A percentile compares a stretch with the other conserved stretches of the same genome.
phyloP scores from a whole-genome alignment of 176 grass and related monocot genomes.

The Panicum miliaceum region DNA sequence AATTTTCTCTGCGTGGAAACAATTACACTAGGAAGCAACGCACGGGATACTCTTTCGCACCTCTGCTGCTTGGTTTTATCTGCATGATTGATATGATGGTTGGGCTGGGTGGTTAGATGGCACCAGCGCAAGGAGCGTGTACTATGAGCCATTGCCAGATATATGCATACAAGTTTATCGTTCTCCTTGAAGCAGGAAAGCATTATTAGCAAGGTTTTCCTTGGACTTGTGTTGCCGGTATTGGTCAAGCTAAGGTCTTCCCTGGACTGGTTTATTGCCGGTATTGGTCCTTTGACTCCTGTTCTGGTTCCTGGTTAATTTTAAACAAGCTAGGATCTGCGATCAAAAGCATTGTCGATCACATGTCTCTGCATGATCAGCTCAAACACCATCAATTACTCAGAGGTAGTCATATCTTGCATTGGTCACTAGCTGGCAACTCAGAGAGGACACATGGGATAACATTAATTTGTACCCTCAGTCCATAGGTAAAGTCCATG shows the following conservation, averaged over 20 bases:
- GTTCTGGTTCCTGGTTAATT: background rate
- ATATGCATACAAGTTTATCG: background rate
- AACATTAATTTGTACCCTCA: background rate
- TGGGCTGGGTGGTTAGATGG: background rate
- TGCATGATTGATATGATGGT: background rate
- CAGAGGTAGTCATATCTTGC: background rate
- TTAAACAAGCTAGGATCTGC: background rate
- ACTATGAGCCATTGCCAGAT: background rate
- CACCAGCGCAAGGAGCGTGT: background rate
- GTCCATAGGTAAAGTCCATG: background rate
- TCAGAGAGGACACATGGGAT: background rate
- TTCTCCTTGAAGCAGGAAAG: background rate
- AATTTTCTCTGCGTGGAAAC: background rate
- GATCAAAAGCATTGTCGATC: background rate
- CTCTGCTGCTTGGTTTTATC: no score
- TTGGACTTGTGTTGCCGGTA: background rate
- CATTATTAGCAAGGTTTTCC: background rate
- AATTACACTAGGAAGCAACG: background rate
- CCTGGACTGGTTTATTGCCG: no score
- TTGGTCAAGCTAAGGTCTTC: no score
- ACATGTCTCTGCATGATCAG: background rate
- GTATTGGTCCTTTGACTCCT: background rate
- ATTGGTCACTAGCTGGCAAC: background rate
- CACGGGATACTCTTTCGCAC: background rate
- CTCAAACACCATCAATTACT: background rate